These are phyloP conservation scores for Sordariomycetes sp. DNA, from an alignment of 2,329 filamentous ascomycete genomes.

Conservation along the genomic window DNA sequence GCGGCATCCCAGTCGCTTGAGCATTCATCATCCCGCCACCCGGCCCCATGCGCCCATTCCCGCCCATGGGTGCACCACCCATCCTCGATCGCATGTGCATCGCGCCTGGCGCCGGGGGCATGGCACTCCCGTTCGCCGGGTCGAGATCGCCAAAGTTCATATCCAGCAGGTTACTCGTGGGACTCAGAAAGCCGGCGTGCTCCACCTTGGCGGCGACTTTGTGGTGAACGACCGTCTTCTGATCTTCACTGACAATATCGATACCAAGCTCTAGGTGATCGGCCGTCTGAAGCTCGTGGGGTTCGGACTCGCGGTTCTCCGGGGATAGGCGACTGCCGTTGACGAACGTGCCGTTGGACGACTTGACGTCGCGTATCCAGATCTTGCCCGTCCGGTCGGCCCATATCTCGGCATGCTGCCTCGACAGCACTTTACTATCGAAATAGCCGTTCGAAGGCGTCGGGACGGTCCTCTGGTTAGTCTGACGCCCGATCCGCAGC, in stretches of 20 bases:
- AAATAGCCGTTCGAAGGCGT: constrained; percentile 91
- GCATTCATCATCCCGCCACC: constrained; percentile 32
- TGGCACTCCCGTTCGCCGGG: constrained; percentile 62
- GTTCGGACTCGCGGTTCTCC: constrained; percentile 93
- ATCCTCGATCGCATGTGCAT: constrained; percentile 62
- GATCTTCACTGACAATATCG: constrained; percentile 96
- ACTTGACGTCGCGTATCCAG: constrained; percentile 95
- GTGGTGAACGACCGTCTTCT: constrained; percentile 96
- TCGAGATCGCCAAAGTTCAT: constrained; percentile 91
- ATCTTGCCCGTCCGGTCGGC: constrained; percentile 78
- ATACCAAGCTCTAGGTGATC: constrained; percentile 94
- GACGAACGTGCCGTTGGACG: constrained; percentile 96
- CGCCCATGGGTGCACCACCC: constrained; percentile 51
- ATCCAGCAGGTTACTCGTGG: constrained; percentile 68
- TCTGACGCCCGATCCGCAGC: constrained; percentile 87
- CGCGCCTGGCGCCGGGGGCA: constrained; percentile 57
- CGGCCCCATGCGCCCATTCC: constrained; percentile 50
- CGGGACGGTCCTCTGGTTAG: constrained; percentile 90
- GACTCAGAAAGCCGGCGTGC: constrained; percentile 74
- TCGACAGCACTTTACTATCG: constrained; percentile 92
- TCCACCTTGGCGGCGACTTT: constrained; percentile 97
- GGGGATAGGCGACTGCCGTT: constrained; percentile 83
- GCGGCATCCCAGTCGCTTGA: constrained; percentile 49
- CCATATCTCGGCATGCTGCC: constrained; percentile 95
- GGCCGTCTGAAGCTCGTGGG: constrained; percentile 81